phyloP scores from a whole-genome alignment of 2,329 filamentous ascomycete genomes.

The Byssochlamys sp. region DNA sequence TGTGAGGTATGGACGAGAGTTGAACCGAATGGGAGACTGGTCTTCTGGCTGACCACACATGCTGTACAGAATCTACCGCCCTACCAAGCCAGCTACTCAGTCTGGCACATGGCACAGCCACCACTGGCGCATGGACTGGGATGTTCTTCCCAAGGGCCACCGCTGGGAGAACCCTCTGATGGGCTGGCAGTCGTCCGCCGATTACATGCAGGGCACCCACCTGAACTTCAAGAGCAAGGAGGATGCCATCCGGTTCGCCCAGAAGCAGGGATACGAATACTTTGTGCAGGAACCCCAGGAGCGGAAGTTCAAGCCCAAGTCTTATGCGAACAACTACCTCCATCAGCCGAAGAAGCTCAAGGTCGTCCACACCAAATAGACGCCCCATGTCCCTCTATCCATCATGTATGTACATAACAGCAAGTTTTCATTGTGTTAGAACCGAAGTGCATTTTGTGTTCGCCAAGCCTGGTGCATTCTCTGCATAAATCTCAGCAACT shows the following conservation, averaged over 20 bases:
- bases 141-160: constrained; percentile 81
- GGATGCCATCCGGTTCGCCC: constrained; percentile 85
- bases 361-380: constrained; percentile 69
- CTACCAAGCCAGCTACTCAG: constrained; percentile 88
- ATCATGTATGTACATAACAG: constrained; percentile 30
- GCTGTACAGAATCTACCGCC: constrained; percentile 69
- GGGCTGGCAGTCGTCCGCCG: constrained; percentile 94
- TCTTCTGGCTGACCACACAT: neutral
- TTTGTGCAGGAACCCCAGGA: constrained; percentile 95
- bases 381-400: constrained; percentile 16
- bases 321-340: constrained; percentile 92
- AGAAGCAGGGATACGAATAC: constrained; percentile 99
- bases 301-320: constrained; percentile 77
- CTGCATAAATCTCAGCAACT: neutral
- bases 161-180: constrained; percentile 98
- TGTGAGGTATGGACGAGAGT: constrained; percentile 59
- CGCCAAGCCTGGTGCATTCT: neutral
- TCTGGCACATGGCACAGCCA: constrained; percentile 77
- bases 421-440: constrained; percentile 10
- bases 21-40: neutral
- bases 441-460: neutral
- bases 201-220: constrained; percentile 88
- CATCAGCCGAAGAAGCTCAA: constrained; percentile 81
- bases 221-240: constrained; percentile 87
- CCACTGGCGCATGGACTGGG: constrained; percentile 98